These are phyloP conservation scores for Calendula officinalis DNA, from an alignment of 129 eudicot species.

Conservation along the genomic window DNA sequence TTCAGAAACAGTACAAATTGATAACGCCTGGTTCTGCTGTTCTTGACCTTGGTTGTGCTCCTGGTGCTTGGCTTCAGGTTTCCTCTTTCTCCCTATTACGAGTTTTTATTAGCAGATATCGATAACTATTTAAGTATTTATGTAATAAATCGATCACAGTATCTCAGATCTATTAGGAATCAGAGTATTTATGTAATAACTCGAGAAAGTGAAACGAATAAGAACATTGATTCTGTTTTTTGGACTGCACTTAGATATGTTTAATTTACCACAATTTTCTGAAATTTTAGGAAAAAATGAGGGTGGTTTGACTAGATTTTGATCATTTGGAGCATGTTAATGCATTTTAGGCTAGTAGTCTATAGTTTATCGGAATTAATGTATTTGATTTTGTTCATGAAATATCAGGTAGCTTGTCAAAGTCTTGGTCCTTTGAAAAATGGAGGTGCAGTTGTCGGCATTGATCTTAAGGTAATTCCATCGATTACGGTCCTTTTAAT, in stretches of 20 bases:
- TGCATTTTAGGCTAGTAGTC: neutral
- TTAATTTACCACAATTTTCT: too few relatives aligned
- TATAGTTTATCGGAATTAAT: neutral
- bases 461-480: conserved; percentile 72
- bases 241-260: too few relatives aligned
- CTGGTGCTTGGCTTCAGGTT: conserved; percentile 99
- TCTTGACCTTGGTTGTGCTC: conserved; percentile 98
- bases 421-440: conserved; percentile 75
- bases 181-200: neutral
- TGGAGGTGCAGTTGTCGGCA: conserved; percentile 83
- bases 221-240: too few relatives aligned
- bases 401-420: conserved; percentile 83
- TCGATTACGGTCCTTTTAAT: neutral
- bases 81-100: neutral
- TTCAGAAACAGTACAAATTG: conserved; percentile 83
- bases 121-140: neutral
- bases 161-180: too few relatives aligned
- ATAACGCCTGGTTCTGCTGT: conserved; percentile 79
- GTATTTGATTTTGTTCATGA: conserved; percentile 2
- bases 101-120: neutral
- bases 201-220: too few relatives aligned
- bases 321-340: too few relatives aligned
- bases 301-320: too few relatives aligned
- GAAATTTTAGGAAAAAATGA: too few relatives aligned
- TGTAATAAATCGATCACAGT: neutral